phyloP scores from a whole-genome alignment of 106 monocot species.

The Ottelia alismoides region DNA sequence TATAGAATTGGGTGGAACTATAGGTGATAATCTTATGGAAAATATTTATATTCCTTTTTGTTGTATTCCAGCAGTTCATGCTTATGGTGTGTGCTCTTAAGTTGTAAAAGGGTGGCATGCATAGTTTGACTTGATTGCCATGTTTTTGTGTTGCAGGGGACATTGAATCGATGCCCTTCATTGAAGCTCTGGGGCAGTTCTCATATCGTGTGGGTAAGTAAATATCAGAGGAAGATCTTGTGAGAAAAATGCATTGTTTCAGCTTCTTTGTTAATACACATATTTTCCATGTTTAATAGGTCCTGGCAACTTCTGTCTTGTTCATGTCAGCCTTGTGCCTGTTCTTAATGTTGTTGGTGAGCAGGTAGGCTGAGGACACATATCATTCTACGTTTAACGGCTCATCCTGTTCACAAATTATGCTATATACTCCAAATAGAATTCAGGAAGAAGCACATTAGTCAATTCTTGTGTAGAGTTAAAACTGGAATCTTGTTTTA shows the following conservation, averaged over 20 bases:
- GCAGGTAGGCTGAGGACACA: conserved; percentile 61
- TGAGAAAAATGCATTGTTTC: neutral
- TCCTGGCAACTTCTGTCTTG: conserved; percentile 79
- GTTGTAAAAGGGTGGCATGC: too few relatives aligned
- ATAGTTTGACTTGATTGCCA: too few relatives aligned
- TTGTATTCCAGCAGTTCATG: too few relatives aligned
- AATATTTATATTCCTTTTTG: too few relatives aligned
- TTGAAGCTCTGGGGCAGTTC: conserved; percentile 81
- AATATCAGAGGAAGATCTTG: neutral
- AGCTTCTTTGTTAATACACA: neutral
- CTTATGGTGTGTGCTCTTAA: too few relatives aligned
- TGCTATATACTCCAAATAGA: too few relatives aligned
- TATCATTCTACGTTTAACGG: too few relatives aligned
- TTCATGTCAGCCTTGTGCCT: conserved; percentile 96
- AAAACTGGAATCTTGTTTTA: too few relatives aligned
- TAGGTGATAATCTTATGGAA: conserved; percentile 37
- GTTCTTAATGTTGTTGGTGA: conserved; percentile 95
- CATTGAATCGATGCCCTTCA: conserved; percentile 83
- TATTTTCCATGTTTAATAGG: conserved; percentile 50
- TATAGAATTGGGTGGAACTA: conserved; percentile 93
- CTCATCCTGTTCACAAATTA: too few relatives aligned
- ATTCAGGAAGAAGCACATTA: too few relatives aligned
- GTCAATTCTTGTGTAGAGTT: too few relatives aligned
- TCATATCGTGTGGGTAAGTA: conserved; percentile 82
- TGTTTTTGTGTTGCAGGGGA: too few relatives aligned